Conservation (phyloP, 129 eudicot genomes). For the Chrysanthemum makinoi region DNA sequence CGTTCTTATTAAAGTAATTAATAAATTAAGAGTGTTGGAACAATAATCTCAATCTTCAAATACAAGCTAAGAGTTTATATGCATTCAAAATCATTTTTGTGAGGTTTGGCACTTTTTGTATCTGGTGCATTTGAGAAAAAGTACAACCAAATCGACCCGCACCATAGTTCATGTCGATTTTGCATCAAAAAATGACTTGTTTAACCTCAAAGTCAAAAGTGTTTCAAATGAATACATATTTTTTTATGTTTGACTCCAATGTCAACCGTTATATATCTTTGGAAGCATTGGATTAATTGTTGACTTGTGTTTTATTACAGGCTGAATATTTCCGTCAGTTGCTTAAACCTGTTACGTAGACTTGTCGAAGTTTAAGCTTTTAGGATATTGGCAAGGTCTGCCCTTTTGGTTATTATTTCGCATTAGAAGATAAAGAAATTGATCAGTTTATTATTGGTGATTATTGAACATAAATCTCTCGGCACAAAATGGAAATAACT, state of each 20-base stretch:
- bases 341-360: constrained; percentile 97
- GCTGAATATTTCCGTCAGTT: constrained; percentile 92
- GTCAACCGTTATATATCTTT: constrained; percentile 8
- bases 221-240: neutral
- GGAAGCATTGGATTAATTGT: neutral
- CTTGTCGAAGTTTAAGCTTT: constrained; percentile 26
- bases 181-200: neutral
- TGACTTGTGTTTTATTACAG: constrained; percentile 41
- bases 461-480: constrained; percentile 27
- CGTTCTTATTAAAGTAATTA: too few relatives aligned
- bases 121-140: too few relatives aligned
- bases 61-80: too few relatives aligned
- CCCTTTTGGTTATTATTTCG: constrained; percentile 25
- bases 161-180: neutral
- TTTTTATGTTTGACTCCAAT: constrained; percentile 18
- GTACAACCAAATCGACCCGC: too few relatives aligned
- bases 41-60: too few relatives aligned
- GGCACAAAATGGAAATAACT: constrained; percentile 37
- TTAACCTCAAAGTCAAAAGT: constrained; percentile 2
- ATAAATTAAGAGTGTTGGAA: too few relatives aligned
- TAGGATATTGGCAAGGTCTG: constrained; percentile 30
- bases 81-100: too few relatives aligned
- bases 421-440: constrained; percentile 28
- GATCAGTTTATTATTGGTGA: constrained; percentile 28
- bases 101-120: too few relatives aligned